Percentiles rank a stretch among this genome's conserved stretches.
Evolutionary conservation across 2,329 filamentous ascomycete genomes (phyloP).

Genomic region (Sporothrix pallida): DNA sequence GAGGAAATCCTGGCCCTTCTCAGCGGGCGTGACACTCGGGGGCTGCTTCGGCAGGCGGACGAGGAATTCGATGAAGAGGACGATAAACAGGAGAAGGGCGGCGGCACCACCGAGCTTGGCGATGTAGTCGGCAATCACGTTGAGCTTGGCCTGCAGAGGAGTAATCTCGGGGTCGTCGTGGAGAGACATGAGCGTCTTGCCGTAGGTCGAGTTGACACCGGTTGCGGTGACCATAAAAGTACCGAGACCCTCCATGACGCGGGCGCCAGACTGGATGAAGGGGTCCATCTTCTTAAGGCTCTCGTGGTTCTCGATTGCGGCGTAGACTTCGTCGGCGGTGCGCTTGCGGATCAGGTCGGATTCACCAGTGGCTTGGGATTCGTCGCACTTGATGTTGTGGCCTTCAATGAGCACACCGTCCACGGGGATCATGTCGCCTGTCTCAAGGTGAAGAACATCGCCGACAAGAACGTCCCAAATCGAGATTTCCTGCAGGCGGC

Average conservation of each 20-base stretch:
- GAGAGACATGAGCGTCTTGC: constrained; percentile 75
- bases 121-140: constrained; percentile 76
- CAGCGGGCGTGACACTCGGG: constrained; percentile 61
- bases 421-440: constrained; percentile 75
- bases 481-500: constrained; percentile 71
- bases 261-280: constrained; percentile 83
- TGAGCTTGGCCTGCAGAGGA: constrained; percentile 77
- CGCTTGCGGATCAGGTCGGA: constrained; percentile 76
- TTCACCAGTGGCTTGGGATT: constrained; percentile 79
- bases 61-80: constrained; percentile 85
- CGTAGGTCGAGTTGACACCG: constrained; percentile 74
- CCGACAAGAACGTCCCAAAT: constrained; percentile 73
- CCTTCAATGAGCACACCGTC: constrained; percentile 76
- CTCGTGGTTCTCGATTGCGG: constrained; percentile 70
- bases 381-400: constrained; percentile 76
- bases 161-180: constrained; percentile 77
- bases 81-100: constrained; percentile 79
- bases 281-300: constrained; percentile 76
- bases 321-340: constrained; percentile 69
- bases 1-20: constrained; percentile 79
- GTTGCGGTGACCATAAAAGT: constrained; percentile 77
- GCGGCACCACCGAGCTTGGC: constrained; percentile 78
- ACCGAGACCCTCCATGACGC: constrained; percentile 77
- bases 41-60: constrained; percentile 63
- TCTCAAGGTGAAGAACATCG: constrained; percentile 74